Conservation (phyloP, 2,329 filamentous ascomycete species). For the Venturia nashicola region DNA sequence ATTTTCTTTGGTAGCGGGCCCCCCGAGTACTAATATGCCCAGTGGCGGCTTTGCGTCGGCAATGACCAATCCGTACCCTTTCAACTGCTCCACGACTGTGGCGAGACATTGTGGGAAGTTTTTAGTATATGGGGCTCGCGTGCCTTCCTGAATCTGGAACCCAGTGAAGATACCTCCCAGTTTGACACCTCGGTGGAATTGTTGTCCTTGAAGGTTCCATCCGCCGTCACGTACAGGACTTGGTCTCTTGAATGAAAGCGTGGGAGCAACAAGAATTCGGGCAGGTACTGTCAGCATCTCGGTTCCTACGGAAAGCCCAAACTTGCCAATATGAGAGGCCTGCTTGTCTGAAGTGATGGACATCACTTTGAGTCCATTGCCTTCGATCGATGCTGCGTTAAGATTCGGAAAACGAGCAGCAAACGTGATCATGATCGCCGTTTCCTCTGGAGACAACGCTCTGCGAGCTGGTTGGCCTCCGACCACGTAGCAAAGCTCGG, state of each 20-base stretch:
- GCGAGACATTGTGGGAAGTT: background rate
- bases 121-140: background rate
- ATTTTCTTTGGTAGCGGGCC: background rate
- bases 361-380: slow-evolving; percentile 43
- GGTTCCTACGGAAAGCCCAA: slow-evolving; percentile 50
- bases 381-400: slow-evolving; percentile 56
- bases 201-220: slow-evolving; percentile 51
- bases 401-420: slow-evolving; percentile 53
- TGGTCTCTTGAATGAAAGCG: slow-evolving; percentile 42
- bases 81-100: background rate
- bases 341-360: slow-evolving; percentile 35
- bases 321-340: slow-evolving; percentile 33
- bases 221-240: slow-evolving; percentile 36
- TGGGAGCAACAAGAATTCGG: slow-evolving; percentile 52
- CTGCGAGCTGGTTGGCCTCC: slow-evolving; percentile 51
- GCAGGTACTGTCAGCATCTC: slow-evolving; percentile 59
- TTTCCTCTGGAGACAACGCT: slow-evolving; percentile 49
- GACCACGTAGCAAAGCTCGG: slow-evolving; percentile 51
- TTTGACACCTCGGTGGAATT: slow-evolving; percentile 1
- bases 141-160: background rate
- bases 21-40: background rate
- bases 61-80: background rate
- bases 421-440: slow-evolving; percentile 57
- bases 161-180: slow-evolving; percentile 2
- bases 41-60: background rate